Base-by-base conservation (phyloP, 1,284 basidiomycete genomes). In the Ustilago nuda region DNA sequence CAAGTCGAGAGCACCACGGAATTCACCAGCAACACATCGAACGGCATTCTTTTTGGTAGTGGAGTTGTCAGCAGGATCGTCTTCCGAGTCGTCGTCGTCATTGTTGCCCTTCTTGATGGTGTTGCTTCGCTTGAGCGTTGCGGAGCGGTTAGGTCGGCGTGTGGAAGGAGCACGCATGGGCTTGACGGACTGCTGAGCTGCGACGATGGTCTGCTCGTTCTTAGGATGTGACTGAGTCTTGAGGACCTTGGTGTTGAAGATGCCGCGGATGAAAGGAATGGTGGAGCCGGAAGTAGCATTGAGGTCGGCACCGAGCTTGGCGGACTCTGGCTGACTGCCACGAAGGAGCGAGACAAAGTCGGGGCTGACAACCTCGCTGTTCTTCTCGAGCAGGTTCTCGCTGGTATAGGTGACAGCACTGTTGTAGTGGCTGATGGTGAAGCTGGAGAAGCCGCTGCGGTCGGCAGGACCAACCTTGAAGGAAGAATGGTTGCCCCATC, bases 151-250 rank as follows among this genome's bases (percentile, higher is more conserved):
- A 50, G 76, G 75, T 52, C 78, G 64, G 41, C 76, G 73, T 35
- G 64, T 78, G 36, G 94, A 97, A 0, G 94, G 96, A 0, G 93
- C 91, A 13, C 95, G 91, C 91, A 96, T 94, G 0, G 94, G 95
- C 84, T 94, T 94, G 72, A 96, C 91, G 8, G 92, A 91, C 85
- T 98, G 94, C 84, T 95, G 94, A 0, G 94, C 94, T 1, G 93
- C 91, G 33, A 98, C 94, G 71, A 98, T 95, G 0, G 95, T 97
- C 59, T 95, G 93, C 79, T 98, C 93, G 81, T 94, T 92, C 67
- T 92, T 89, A 0, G 95, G 94, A 84, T 98, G 95, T 0, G 92
- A 91, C 83, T 95, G 92, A 0, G 93, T 96, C 2, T 92, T 92
- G 78, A 98, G 93, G 3, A 93, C 92, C 81, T 93, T 93, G 50